Conservation (phyloP, 2,329 filamentous ascomycete species). For the Diaporthe sp. region DNA sequence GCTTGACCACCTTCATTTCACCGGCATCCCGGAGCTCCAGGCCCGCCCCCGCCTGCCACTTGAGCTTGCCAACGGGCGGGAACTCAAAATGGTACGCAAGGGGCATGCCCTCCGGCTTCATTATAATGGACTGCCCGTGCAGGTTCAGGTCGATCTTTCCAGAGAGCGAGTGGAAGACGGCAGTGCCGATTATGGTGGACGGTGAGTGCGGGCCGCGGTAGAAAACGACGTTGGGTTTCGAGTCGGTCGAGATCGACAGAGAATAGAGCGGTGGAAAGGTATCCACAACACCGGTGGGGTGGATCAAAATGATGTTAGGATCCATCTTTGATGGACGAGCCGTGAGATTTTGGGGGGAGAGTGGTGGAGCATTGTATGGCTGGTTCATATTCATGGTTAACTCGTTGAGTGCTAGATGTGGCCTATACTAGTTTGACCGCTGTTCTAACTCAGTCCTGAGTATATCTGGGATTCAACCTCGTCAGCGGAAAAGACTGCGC, state of each 20-base stretch:
- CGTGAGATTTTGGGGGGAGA: background rate
- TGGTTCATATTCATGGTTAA: background rate
- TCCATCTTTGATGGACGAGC: background rate
- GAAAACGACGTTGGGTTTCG: background rate
- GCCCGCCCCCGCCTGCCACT: background rate
- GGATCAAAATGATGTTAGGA: background rate
- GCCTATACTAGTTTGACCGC: no score
- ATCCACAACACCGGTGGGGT: background rate
- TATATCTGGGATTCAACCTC: background rate
- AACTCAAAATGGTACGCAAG: background rate
- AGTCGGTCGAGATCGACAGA: background rate
- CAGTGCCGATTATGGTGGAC: background rate
- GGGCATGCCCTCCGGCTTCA: background rate
- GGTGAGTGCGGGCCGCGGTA: background rate
- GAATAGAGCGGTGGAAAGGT: background rate
- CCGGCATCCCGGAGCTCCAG: background rate
- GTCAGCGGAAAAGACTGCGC: background rate
- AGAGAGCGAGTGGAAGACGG: background rate
- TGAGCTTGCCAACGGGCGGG: background rate
- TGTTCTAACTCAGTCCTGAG: background rate
- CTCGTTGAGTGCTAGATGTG: background rate
- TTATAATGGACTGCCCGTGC: background rate
- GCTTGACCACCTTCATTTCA: background rate
- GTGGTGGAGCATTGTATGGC: background rate
- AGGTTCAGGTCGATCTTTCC: background rate